phyloP scores from a whole-genome alignment of 805 yeast species.

The Kodamaea jinghongensis region DNA sequence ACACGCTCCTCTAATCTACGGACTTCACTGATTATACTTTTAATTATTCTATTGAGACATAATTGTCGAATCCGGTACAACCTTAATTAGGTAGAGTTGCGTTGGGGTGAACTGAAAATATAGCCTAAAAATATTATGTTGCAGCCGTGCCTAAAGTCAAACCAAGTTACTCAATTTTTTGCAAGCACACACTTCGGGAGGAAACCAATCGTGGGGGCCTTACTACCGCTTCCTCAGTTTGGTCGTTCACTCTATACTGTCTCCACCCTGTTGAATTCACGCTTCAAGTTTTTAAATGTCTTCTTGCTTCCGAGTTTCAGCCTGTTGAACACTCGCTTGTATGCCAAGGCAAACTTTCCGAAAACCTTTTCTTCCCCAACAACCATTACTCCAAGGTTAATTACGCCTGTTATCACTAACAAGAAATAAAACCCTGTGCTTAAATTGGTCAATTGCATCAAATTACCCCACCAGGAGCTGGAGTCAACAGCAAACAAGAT shows the following conservation, averaged over 20 bases:
- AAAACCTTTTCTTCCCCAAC: constrained; percentile 47
- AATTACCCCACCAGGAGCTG: constrained; percentile 53
- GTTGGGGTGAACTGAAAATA: too few relatives aligned
- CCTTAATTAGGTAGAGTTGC: too few relatives aligned
- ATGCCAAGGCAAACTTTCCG: constrained; percentile 35
- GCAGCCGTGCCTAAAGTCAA: too few relatives aligned
- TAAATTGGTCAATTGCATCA: constrained; percentile 74
- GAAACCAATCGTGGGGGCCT: too few relatives aligned
- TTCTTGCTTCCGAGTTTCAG: constrained; percentile 32
- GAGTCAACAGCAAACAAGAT: constrained; percentile 54
- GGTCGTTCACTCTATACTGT: constrained; percentile 10
- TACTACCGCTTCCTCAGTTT: too few relatives aligned
- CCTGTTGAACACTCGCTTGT: constrained; percentile 33
- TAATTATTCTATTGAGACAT: too few relatives aligned
- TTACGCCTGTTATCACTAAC: constrained; percentile 44
- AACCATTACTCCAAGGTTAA: constrained; percentile 50
- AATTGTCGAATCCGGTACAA: too few relatives aligned
- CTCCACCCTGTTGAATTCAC: constrained; percentile 10
- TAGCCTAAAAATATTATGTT: too few relatives aligned
- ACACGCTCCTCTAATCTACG: too few relatives aligned
- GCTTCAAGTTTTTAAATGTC: constrained; percentile 22
- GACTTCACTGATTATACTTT: too few relatives aligned
- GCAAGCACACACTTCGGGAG: too few relatives aligned
- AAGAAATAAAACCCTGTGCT: constrained; percentile 47
- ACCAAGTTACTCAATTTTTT: too few relatives aligned